These are phyloP conservation scores for Amborella trichopoda DNA, from an alignment of 164 flowering plant genomes.

Conservation along the genomic window DNA sequence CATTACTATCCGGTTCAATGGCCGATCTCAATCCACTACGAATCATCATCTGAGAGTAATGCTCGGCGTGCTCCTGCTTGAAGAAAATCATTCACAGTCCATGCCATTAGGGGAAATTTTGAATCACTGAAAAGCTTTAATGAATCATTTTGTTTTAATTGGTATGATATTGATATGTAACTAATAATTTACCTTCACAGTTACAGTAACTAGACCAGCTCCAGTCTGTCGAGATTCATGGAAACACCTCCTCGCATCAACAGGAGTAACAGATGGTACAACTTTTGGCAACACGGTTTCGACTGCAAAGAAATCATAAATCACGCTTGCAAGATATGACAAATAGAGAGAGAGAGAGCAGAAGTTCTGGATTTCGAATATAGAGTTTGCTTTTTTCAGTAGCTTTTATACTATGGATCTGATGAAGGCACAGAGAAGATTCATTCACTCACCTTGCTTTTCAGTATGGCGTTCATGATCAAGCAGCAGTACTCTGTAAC, in stretches of 20 bases:
- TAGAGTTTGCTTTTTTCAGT: too few species aligned
- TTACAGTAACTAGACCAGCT: conserved; percentile 26
- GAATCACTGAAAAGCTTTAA: too few species aligned
- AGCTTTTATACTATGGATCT: too few species aligned
- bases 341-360: not conserved
- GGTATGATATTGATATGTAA: too few species aligned
- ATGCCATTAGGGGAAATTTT: too few species aligned
- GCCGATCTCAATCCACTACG: conserved; percentile 25
- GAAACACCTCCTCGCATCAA: conserved; percentile 26
- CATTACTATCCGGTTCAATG: conserved; percentile 40
- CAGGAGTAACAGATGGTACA: conserved; percentile 29
- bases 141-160: too few species aligned
- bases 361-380: too few species aligned
- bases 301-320: too few species aligned
- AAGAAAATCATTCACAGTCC: too few species aligned
- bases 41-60: conserved; percentile 34
- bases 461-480: conserved; percentile 32
- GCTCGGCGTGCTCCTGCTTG: conserved; percentile 43
- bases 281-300: conserved; percentile 25
- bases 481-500: conserved; percentile 32
- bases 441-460: conserved; percentile 26
- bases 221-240: conserved; percentile 23
- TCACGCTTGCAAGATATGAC: too few species aligned
- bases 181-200: conserved; percentile 21
- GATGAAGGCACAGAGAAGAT: too few species aligned